Conservation (phyloP, 106 monocot genomes). For the Platanthera guangdongensis region DNA sequence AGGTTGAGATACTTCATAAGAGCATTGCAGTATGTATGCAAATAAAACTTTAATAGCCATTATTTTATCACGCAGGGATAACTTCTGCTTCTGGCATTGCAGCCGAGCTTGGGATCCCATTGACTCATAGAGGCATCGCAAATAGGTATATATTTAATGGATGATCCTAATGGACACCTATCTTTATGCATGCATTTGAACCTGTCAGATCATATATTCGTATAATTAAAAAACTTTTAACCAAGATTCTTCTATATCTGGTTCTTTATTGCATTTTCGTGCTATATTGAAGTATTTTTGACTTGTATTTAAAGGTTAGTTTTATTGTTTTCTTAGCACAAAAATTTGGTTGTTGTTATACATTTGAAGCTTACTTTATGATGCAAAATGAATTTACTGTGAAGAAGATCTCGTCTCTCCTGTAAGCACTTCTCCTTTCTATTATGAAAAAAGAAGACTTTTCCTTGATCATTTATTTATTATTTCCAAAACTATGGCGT, state of each 20-base stretch:
- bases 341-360: neutral
- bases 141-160: constrained; percentile 45
- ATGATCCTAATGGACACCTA: neutral
- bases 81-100: constrained; percentile 98
- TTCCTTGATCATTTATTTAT: neutral
- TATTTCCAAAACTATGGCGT: too few species aligned
- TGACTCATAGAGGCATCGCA: constrained; percentile 93
- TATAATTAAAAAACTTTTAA: too few species aligned
- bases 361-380: neutral
- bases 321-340: neutral
- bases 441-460: neutral
- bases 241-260: neutral
- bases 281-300: neutral
- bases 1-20: constrained; percentile 30
- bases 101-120: constrained; percentile 92
- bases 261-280: neutral
- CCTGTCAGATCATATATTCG: neutral
- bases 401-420: neutral
- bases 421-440: neutral
- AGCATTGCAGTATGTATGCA: neutral
- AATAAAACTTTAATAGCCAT: neutral
- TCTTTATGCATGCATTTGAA: neutral
- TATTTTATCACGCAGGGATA: constrained; percentile 49
- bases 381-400: too few species aligned
- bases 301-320: neutral